Percentiles rank a stretch among this genome's conserved stretches.
These are phyloP conservation scores for Metarhizium rileyi DNA, from an alignment of 2,329 filamentous ascomycete genomes.

Conservation along the genomic window DNA sequence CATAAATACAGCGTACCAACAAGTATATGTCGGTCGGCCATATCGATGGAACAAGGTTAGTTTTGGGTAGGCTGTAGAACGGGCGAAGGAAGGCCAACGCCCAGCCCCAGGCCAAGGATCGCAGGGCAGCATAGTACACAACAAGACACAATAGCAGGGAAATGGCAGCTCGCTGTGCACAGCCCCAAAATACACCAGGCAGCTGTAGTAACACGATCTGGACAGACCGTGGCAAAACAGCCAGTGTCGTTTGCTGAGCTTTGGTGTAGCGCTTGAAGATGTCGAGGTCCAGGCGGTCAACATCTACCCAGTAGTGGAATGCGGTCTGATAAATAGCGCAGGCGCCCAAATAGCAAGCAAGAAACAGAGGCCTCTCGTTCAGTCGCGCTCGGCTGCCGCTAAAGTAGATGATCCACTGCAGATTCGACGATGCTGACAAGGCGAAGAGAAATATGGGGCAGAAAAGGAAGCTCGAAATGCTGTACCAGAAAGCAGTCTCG, in stretches of 20 bases:
- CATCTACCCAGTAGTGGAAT: slow-evolving; percentile 62
- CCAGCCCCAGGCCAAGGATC: slow-evolving; percentile 56
- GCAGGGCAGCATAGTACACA: slow-evolving; percentile 53
- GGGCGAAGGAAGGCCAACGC: slow-evolving; percentile 61
- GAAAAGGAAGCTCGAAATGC: slow-evolving; percentile 69
- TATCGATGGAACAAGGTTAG: slow-evolving; percentile 50
- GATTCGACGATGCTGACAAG: slow-evolving; percentile 44
- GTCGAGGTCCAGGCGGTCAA: slow-evolving; percentile 51
- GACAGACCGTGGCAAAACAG: slow-evolving; percentile 20
- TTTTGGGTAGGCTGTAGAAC: slow-evolving; percentile 67
- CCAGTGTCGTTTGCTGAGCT: slow-evolving; percentile 13
- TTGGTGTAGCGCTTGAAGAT: slow-evolving; percentile 14
- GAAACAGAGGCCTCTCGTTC: slow-evolving; percentile 79
- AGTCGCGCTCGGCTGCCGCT: slow-evolving; percentile 63
- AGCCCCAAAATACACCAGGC: slow-evolving; percentile 27
- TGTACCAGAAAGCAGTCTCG: slow-evolving; percentile 67
- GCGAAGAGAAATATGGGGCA: slow-evolving; percentile 74
- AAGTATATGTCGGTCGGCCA: slow-evolving; percentile 50
- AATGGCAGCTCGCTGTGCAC: slow-evolving; percentile 29
- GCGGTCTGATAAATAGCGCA: slow-evolving; percentile 62
- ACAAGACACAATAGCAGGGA: slow-evolving; percentile 38
- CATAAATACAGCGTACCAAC: slow-evolving; percentile 44
- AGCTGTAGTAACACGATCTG: slow-evolving; percentile 29
- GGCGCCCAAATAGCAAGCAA: slow-evolving; percentile 59
- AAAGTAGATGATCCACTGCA: slow-evolving; percentile 65